These are phyloP conservation scores for Arbutus unedo DNA, from an alignment of 148 eudicot genomes.

Conservation along the genomic window DNA sequence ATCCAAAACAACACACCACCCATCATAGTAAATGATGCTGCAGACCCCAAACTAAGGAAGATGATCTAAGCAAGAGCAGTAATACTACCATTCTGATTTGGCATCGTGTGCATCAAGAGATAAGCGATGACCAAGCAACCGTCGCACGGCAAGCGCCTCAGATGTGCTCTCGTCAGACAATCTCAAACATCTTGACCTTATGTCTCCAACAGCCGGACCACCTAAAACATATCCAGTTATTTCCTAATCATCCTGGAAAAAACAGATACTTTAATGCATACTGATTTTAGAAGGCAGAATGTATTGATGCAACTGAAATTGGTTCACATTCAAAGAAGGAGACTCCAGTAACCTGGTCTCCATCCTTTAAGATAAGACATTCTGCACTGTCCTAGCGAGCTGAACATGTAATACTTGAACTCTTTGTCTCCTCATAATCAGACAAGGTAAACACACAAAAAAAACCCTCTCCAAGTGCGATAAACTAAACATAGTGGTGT, in stretches of 20 bases:
- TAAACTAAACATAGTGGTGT: not conserved
- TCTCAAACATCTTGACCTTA: slow-evolving; percentile 96
- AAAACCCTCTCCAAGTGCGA: not conserved
- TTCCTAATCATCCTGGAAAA: not conserved
- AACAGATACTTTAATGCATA: not conserved
- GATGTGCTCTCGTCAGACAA: slow-evolving; percentile 81
- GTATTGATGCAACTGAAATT: not conserved
- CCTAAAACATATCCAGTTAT: slow-evolving; percentile 40
- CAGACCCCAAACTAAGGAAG: not conserved
- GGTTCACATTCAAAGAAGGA: not conserved
- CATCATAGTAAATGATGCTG: not conserved
- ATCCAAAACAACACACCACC: not conserved
- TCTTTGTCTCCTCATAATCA: not conserved
- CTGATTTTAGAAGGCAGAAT: not conserved
- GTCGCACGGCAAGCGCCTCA: slow-evolving; percentile 87
- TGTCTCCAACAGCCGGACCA: slow-evolving; percentile 99
- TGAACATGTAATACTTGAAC: not conserved
- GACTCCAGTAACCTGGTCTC: not conserved
- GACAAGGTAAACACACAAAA: not conserved
- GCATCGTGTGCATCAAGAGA: slow-evolving; percentile 69
- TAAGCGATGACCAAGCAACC: slow-evolving; percentile 86
- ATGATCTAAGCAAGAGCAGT: slow-evolving; percentile 9
- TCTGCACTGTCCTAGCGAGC: not conserved
- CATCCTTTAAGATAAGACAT: not conserved
- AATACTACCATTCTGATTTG: slow-evolving; percentile 75